Percentiles rank a stretch among this genome's conserved stretches.
Evolutionary conservation across 2,329 filamentous ascomycete genomes (phyloP).

Genomic region (Lasiodiplodia gonubiensis): DNA sequence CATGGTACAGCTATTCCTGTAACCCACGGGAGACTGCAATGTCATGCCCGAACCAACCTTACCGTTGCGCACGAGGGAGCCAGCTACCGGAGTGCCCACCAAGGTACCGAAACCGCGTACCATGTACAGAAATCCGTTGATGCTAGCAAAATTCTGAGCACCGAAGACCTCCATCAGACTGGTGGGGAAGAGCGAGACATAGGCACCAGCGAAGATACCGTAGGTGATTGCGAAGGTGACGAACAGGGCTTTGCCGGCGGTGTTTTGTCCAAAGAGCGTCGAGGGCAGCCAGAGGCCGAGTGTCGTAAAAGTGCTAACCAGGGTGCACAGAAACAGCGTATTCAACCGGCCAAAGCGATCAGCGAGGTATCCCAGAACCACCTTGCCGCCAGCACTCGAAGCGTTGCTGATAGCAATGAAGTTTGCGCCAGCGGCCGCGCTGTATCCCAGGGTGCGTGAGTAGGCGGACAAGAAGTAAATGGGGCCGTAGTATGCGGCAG

Average conservation of each 20-base stretch:
- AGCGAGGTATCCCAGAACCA: constrained; percentile 46
- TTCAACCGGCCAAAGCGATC: constrained; percentile 50
- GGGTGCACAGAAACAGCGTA: constrained; percentile 43
- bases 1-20: constrained; percentile 21
- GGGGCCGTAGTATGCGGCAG: constrained; percentile 48
- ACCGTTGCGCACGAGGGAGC: constrained; percentile 34
- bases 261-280: constrained; percentile 26
- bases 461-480: constrained; percentile 49
- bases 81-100: constrained; percentile 47
- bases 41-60: background rate
- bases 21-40: background rate
- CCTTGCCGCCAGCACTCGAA: constrained; percentile 47
- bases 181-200: constrained; percentile 50
- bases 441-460: constrained; percentile 48
- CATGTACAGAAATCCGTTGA: constrained; percentile 46
- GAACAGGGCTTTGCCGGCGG: constrained; percentile 38
- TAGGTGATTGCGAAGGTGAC: constrained; percentile 50
- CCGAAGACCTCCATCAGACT: constrained; percentile 48
- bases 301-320: constrained; percentile 38
- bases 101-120: constrained; percentile 47
- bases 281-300: constrained; percentile 40
- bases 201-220: constrained; percentile 56
- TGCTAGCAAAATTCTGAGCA: constrained; percentile 35
- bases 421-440: constrained; percentile 43
- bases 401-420: constrained; percentile 50